Percentiles rank a stretch among this genome's conserved stretches.
Evolutionary conservation across 2,329 filamentous ascomycete genomes (phyloP).

Genomic region (Aspergillus udagawae): DNA sequence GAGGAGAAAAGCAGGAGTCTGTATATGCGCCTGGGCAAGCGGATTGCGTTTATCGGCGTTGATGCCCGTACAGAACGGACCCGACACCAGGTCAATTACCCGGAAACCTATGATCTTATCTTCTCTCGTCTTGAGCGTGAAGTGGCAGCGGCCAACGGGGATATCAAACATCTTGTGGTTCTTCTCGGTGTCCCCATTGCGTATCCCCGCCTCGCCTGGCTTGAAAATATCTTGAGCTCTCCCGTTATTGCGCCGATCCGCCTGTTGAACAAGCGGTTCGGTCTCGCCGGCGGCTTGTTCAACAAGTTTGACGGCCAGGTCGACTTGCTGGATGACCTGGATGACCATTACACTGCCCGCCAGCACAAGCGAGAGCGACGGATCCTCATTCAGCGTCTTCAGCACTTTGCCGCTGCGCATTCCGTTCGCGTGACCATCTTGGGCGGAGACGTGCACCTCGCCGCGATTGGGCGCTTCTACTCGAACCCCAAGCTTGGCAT

Average conservation of each 20-base stretch:
- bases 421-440: constrained; percentile 59
- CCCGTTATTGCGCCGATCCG: constrained; percentile 85
- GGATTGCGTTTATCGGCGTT: constrained; percentile 61
- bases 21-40: constrained; percentile 60
- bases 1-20: constrained; percentile 59
- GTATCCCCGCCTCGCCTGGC: constrained; percentile 78
- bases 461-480: constrained; percentile 62
- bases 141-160: constrained; percentile 47
- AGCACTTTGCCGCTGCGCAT: constrained; percentile 55
- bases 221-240: constrained; percentile 85
- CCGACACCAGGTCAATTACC: constrained; percentile 87
- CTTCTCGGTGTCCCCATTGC: constrained; percentile 69
- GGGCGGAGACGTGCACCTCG: constrained; percentile 62
- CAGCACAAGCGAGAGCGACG: constrained; percentile 88
- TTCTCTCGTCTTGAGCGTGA: constrained; percentile 54
- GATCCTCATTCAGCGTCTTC: constrained; percentile 62
- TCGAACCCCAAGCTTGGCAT: constrained; percentile 56
- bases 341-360: constrained; percentile 78
- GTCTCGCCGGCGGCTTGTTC: constrained; percentile 78
- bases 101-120: constrained; percentile 58
- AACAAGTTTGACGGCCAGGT: constrained; percentile 84
- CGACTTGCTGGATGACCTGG: constrained; percentile 61
- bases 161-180: constrained; percentile 61
- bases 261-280: constrained; percentile 85
- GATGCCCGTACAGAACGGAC: constrained; percentile 70